Evolutionary conservation across 768 basidiomycete species (phyloP), one percentile per base, ranked within the genome.

Genomic region (Amanita pallidorosea): DNA sequence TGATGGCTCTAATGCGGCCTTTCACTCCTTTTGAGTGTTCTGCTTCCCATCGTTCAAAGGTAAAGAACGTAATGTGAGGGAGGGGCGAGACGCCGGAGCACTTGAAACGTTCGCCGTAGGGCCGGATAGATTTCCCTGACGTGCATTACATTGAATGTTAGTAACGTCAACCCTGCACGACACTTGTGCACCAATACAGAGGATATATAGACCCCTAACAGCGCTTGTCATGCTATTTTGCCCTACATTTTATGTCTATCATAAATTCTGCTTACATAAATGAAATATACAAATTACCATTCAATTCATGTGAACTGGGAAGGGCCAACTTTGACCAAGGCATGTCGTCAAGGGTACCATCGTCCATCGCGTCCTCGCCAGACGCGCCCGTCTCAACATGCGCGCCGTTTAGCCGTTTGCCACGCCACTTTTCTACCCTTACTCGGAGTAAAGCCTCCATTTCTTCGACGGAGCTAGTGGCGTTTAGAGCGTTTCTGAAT

Each of bases 391-490:
- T 42, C 9, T 33, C 40, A 6, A 31, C 20, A 15, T 23, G 18
- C 8, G 5, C 27, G 23, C 31, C 22, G 18, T 3, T 61, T 54
- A 65, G 65, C 52, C 49, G 54, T 40, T 61, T 58, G 38, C 74
- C 75, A 55, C 77, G 72, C 77, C 77, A 79, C 51, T 68, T 65
- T 49, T 70, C 69, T 34, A 78, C 71, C 57, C 69, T 74, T 27
- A 54, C 59, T 47, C 58, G 58, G 34, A 82, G 58, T 35, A 81
- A 64, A 31, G 37, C 34, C 53, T 75, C 73, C 40, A 82, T 68
- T 23, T 75, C 76, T 27, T 73, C 73, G 23, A 75, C 49, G 20
- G 67, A 70, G 41, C 61, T 57, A 45, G 77, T 76, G 20, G 57
- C 60, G 38, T 61, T 61, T 52, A 83, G 54, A 4, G 69, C 68